These are phyloP conservation scores for Rhinocladiella similis DNA, from an alignment of 2,329 filamentous ascomycete genomes.

Conservation along the genomic window DNA sequence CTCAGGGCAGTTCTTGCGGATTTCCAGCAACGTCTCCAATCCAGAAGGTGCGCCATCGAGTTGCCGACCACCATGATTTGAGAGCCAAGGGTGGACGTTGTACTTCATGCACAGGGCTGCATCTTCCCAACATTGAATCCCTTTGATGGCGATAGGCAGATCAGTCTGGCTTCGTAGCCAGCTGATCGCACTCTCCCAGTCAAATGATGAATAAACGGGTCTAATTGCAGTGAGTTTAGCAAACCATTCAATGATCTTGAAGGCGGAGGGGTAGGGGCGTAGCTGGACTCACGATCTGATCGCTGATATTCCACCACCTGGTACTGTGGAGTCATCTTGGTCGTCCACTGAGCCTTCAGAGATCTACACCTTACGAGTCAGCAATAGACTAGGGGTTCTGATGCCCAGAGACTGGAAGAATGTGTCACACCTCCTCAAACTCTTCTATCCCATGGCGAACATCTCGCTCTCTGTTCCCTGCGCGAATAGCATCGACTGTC, in stretches of 20 bases:
- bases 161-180: conserved; percentile 2
- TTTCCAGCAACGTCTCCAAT: conserved; percentile 13
- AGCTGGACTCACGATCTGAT: too few species aligned
- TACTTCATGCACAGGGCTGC: conserved; percentile 13
- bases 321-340: too few species aligned
- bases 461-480: neutral
- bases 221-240: neutral
- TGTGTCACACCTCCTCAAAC: too few species aligned
- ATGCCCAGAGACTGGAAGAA: too few species aligned
- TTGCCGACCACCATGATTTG: conserved; percentile 24
- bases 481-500: neutral
- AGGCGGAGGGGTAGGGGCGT: too few species aligned
- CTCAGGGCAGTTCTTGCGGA: neutral
- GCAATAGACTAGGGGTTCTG: too few species aligned
- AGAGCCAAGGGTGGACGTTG: conserved; percentile 13
- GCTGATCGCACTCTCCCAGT: neutral
- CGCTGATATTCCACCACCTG: too few species aligned
- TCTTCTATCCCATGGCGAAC: neutral
- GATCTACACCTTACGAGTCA: too few species aligned
- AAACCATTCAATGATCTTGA: too few species aligned
- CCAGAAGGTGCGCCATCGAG: conserved; percentile 14
- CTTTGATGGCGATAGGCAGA: conserved; percentile 8
- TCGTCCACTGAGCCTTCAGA: too few species aligned
- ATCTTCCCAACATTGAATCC: conserved; percentile 9
- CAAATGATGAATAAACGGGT: neutral